Evolutionary conservation across 805 yeast species (phyloP).

Genomic region (Lachancea quebecensis): DNA sequence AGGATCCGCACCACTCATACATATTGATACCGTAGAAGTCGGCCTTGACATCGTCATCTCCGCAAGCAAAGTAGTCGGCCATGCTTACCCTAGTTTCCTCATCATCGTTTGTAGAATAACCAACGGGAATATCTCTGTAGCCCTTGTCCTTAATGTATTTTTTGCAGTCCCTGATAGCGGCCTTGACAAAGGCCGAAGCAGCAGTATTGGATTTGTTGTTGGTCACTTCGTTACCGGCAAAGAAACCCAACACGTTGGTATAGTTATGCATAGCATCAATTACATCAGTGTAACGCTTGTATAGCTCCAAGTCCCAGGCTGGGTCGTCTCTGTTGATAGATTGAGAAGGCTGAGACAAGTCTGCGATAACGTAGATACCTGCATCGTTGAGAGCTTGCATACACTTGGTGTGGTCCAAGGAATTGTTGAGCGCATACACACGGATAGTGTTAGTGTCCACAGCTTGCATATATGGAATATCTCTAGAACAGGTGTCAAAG

Average conservation of each 20-base stretch:
- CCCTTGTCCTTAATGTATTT: conserved; percentile 52
- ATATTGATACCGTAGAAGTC: conserved; percentile 85
- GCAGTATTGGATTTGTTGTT: conserved; percentile 58
- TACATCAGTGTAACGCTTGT: conserved; percentile 59
- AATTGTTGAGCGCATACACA: conserved; percentile 67
- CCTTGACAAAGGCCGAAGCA: conserved; percentile 77
- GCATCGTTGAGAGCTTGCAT: conserved; percentile 61
- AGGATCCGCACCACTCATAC: conserved; percentile 83
- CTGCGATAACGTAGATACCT: conserved; percentile 77
- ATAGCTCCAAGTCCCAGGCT: conserved; percentile 55
- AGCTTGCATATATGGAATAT: conserved; percentile 59
- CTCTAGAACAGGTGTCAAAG: conserved; percentile 55
- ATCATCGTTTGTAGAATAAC: conserved; percentile 79
- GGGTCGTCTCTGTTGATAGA: conserved; percentile 61
- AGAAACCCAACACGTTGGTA: conserved; percentile 71
- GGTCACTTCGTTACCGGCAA: conserved; percentile 83
- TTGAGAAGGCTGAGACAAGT: conserved; percentile 58
- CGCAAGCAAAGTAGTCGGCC: conserved; percentile 75
- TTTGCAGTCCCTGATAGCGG: conserved; percentile 74
- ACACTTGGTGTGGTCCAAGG: conserved; percentile 60
- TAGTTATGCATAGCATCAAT: conserved; percentile 63
- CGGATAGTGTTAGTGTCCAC: conserved; percentile 64
- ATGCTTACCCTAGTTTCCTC: conserved; percentile 53
- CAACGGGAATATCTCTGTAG: conserved; percentile 69
- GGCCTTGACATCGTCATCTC: conserved; percentile 54